A percentile compares a stretch with the other conserved stretches of the same genome.
phyloP scores from a whole-genome alignment of 2,329 filamentous ascomycete genomes.

The Zarea fungicola region DNA sequence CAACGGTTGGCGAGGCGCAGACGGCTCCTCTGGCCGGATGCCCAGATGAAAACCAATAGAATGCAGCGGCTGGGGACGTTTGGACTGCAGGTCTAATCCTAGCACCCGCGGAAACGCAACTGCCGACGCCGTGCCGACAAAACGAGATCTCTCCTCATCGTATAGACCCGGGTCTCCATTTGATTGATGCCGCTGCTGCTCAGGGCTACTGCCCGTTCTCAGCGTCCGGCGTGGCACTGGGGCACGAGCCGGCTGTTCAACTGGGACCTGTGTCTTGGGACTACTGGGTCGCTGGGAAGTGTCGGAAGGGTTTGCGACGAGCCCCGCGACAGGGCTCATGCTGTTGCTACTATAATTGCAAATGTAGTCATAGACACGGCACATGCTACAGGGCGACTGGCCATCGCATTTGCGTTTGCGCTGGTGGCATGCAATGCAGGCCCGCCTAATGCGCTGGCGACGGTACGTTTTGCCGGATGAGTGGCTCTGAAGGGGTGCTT shows the following conservation, averaged over 20 bases:
- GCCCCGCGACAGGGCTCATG: background rate
- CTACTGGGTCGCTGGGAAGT: background rate
- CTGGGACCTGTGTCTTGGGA: background rate
- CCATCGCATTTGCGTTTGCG: conserved; percentile 22
- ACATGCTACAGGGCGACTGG: conserved; percentile 19
- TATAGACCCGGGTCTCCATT: conserved; percentile 14
- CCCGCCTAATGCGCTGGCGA: conserved; percentile 19
- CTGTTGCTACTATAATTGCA: conserved; percentile 16
- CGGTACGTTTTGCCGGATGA: no score
- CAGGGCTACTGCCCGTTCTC: no score
- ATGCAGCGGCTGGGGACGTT: conserved; percentile 16
- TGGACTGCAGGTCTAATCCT: conserved; percentile 16
- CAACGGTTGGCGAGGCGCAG: background rate
- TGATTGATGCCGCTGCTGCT: no score
- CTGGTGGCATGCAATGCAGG: conserved; percentile 21
- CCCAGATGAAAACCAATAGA: conserved; percentile 21
- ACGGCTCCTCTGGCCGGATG: conserved; percentile 19
- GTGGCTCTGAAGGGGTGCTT: no score
- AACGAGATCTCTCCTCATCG: conserved; percentile 17
- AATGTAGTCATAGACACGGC: conserved; percentile 20
- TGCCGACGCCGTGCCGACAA: conserved; percentile 17
- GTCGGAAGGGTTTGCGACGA: background rate
- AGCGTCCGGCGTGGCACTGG: no score
- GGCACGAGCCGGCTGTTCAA: no score
- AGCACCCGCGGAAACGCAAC: conserved; percentile 21